Conservation (phyloP, 2,329 filamentous ascomycete genomes). For the Neopestalotiopsis sp. region DNA sequence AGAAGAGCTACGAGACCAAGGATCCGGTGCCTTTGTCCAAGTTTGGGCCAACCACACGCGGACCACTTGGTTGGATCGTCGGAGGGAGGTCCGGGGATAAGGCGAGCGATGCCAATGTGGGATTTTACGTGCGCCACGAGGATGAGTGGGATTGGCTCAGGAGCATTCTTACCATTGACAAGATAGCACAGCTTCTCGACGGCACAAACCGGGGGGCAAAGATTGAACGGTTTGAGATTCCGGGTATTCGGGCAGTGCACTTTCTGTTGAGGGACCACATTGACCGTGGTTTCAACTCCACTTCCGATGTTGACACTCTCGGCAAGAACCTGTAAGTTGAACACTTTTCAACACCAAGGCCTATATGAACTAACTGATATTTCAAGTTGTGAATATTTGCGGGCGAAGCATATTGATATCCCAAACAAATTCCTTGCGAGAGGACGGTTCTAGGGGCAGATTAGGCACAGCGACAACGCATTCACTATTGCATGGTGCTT, state of each 20-base stretch:
- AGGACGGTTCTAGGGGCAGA: conserved; percentile 28
- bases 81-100: conserved; percentile 36
- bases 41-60: conserved; percentile 30
- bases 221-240: conserved; percentile 21
- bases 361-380: background rate
- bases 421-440: conserved; percentile 48
- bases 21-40: conserved; percentile 25
- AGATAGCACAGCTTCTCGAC: conserved; percentile 9
- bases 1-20: conserved; percentile 28
- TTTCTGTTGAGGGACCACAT: conserved; percentile 52
- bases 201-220: conserved; percentile 21
- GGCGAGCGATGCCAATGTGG: conserved; percentile 27
- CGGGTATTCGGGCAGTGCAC: conserved; percentile 32
- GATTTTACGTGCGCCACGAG: conserved; percentile 27
- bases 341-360: background rate
- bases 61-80: conserved; percentile 38
- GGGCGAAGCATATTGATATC: conserved; percentile 50
- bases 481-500: too few species aligned
- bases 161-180: conserved; percentile 17
- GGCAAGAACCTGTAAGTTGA: conserved; percentile 39
- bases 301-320: conserved; percentile 48
- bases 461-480: background rate
- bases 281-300: conserved; percentile 49
- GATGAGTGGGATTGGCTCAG: conserved; percentile 28
- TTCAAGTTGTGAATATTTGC: conserved; percentile 49